These are phyloP conservation scores for Madurella mycetomatis DNA, from an alignment of 2,329 filamentous ascomycete species.

Conservation along the genomic window DNA sequence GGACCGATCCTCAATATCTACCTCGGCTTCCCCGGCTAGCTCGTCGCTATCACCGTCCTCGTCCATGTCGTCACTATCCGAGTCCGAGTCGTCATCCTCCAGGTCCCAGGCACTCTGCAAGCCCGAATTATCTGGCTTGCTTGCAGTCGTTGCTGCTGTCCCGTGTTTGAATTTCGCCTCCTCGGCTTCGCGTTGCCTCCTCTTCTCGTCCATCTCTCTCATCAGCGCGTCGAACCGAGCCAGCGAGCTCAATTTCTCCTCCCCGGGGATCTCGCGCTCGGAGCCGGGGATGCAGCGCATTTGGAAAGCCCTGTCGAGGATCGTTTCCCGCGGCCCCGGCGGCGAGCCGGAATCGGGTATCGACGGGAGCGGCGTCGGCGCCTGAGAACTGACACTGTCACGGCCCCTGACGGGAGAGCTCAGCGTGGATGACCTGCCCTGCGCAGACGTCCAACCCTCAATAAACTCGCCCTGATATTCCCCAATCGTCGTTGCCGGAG, in stretches of 20 bases:
- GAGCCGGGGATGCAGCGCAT: slow-evolving; percentile 59
- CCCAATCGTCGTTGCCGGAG: slow-evolving; percentile 48
- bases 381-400: slow-evolving; percentile 51
- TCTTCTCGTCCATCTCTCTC: slow-evolving; percentile 53
- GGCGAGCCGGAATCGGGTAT: slow-evolving; percentile 46
- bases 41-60: slow-evolving; percentile 37
- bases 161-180: slow-evolving; percentile 20
- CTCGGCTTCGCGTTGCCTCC: slow-evolving; percentile 37
- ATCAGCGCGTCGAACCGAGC: slow-evolving; percentile 64
- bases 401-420: slow-evolving; percentile 53
- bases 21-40: slow-evolving; percentile 31
- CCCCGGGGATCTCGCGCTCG: slow-evolving; percentile 49
- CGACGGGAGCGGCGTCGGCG: slow-evolving; percentile 31
- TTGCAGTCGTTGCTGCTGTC: slow-evolving; percentile 18
- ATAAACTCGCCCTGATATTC: slow-evolving; percentile 54
- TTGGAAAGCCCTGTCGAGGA: slow-evolving; percentile 63
- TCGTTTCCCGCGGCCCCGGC: slow-evolving; percentile 56
- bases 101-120: slow-evolving; percentile 49
- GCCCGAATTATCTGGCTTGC: slow-evolving; percentile 31
- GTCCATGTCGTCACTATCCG: slow-evolving; percentile 37
- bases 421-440: slow-evolving; percentile 55
- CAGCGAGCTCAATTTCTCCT: slow-evolving; percentile 60
- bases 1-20: slow-evolving; percentile 22
- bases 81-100: slow-evolving; percentile 45
- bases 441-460: slow-evolving; percentile 57